Conservation (phyloP, 2,329 filamentous ascomycete genomes). For the Fusarium albidum region DNA sequence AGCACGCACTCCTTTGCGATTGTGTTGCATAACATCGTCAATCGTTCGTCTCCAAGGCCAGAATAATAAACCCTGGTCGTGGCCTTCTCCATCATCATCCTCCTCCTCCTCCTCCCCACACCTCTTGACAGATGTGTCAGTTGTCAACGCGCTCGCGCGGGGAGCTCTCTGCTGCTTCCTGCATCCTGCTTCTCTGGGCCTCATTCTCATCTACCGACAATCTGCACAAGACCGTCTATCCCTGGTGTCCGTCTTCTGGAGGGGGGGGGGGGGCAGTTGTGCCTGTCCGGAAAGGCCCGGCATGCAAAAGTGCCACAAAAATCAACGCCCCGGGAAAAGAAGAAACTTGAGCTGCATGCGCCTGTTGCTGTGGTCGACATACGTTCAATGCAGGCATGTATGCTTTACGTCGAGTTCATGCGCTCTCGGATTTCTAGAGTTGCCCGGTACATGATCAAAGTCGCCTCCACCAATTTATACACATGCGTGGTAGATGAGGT, state of each 20-base stretch:
- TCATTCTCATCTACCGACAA: constrained; percentile 1
- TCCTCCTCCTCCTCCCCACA: too few relatives aligned
- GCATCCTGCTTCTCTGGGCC: not conserved
- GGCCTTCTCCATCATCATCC: constrained; percentile 5
- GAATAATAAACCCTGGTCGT: constrained; percentile 14
- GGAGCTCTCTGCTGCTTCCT: not conserved
- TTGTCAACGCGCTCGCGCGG: not conserved
- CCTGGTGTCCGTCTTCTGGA: not conserved
- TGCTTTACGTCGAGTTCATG: constrained; percentile 5
- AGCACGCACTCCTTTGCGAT: too few relatives aligned
- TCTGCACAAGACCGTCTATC: not conserved
- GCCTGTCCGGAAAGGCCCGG: not conserved
- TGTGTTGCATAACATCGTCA: constrained; percentile 26
- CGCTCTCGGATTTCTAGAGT: not conserved
- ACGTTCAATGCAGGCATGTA: constrained; percentile 1
- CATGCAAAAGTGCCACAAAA: not conserved
- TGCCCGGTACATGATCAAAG: not conserved
- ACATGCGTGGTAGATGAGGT: not conserved
- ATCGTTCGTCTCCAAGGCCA: constrained; percentile 23
- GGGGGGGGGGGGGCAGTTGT: too few relatives aligned
- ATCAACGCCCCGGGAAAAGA: not conserved
- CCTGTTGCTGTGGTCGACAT: constrained; percentile 14
- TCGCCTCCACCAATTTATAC: not conserved
- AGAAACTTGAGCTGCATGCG: constrained; percentile 6
- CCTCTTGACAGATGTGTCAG: constrained; percentile 3